phyloP scores from a whole-genome alignment of 371 early-diverging fungal genomes.

The Mucor sp. region DNA sequence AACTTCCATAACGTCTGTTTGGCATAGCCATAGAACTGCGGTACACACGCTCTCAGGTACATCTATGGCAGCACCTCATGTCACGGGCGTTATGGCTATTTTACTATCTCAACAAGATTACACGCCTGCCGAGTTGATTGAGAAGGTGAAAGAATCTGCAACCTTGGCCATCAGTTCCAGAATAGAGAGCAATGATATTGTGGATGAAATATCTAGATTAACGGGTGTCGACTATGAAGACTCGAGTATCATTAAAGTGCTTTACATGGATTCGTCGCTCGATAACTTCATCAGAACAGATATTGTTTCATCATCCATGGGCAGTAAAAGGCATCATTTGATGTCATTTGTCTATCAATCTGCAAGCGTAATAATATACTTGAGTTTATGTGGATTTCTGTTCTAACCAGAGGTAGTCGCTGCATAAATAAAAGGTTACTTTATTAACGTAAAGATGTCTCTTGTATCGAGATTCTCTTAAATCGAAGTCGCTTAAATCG shows the following conservation, averaged over 20 bases:
- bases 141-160: conserved; percentile 1
- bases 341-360: not conserved
- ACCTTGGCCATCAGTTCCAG: conserved; percentile 2
- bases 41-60: conserved; percentile 62
- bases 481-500: too few relatives aligned
- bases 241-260: conserved; percentile 1
- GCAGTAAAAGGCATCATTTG: not conserved
- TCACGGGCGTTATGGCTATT: conserved; percentile 45
- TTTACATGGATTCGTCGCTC: conserved; percentile 2
- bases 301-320: not conserved
- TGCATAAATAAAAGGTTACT: too few relatives aligned
- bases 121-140: conserved; percentile 27
- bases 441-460: too few relatives aligned
- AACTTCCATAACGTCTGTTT: conserved; percentile 69
- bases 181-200: not conserved
- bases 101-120: conserved; percentile 32
- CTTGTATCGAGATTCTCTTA: too few relatives aligned
- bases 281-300: not conserved
- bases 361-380: not conserved
- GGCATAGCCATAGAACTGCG: conserved; percentile 36
- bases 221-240: not conserved
- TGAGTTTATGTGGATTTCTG: not conserved
- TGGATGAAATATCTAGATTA: conserved; percentile 2
- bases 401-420: not conserved
- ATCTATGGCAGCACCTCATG: conserved; percentile 73